A percentile compares a stretch with the other conserved stretches of the same genome.
phyloP scores from a whole-genome alignment of 129 eudicot species.

The Lactuca saligna region DNA sequence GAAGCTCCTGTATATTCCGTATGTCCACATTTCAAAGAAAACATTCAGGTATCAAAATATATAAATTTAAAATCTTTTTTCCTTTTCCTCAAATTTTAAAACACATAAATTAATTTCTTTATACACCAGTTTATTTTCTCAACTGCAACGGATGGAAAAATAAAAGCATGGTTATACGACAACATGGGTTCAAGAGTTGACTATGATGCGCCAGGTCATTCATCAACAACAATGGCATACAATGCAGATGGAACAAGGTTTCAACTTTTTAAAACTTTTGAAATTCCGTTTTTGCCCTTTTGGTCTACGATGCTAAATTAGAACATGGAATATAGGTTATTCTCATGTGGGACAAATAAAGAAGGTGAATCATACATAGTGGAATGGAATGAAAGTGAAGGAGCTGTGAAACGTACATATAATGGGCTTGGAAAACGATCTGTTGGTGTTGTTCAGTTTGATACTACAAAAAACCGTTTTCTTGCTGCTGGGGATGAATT shows the following conservation, averaged over 20 bases:
- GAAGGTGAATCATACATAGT: conserved; percentile 87
- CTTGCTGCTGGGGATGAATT: conserved; percentile 87
- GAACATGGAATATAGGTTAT: conserved; percentile 44
- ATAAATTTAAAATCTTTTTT: too few relatives aligned
- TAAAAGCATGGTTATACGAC: conserved; percentile 83
- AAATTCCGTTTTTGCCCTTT: not conserved
- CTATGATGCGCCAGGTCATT: conserved; percentile 85
- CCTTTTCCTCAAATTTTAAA: not conserved
- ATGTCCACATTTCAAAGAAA: conserved; percentile 84
- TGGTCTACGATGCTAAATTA: conserved; percentile 8
- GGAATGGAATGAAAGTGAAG: conserved; percentile 97
- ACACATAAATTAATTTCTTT: not conserved
- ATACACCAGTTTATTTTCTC: conserved; percentile 65
- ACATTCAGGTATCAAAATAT: conserved; percentile 55
- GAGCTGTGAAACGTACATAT: conserved; percentile 79
- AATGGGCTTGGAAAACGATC: conserved; percentile 80
- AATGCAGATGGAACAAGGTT: conserved; percentile 86
- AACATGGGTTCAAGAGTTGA: conserved; percentile 76
- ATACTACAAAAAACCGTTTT: conserved; percentile 72
- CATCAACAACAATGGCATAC: conserved; percentile 71
- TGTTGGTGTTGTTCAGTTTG: conserved; percentile 74
- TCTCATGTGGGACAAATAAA: conserved; percentile 88
- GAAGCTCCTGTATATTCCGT: conserved; percentile 67
- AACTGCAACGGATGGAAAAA: conserved; percentile 80
- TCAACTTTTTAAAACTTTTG: not conserved